phyloP scores from a whole-genome alignment of 1,284 basidiomycete genomes.

The Spongispora temasekensis region DNA sequence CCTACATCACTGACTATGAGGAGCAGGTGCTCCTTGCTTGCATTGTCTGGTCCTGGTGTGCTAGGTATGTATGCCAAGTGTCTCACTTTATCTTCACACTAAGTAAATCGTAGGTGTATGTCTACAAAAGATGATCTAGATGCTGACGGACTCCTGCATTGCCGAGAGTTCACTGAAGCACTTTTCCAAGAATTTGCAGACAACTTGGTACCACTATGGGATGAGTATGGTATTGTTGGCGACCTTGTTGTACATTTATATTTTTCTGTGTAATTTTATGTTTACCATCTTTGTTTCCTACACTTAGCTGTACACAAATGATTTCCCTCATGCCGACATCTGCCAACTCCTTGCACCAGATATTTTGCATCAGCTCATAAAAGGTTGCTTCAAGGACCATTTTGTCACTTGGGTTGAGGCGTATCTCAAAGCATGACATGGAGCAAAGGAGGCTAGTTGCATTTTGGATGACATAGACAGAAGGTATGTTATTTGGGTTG shows the following conservation, averaged over 20 bases:
- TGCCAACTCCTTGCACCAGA: background rate
- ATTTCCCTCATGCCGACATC: constrained; percentile 2
- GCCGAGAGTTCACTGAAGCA: background rate
- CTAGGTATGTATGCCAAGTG: background rate
- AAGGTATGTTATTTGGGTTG: no score
- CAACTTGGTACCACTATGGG: background rate
- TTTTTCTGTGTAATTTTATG: background rate
- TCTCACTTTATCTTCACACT: background rate
- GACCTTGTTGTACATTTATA: background rate
- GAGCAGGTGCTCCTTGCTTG: constrained; percentile 6
- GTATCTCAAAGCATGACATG: background rate
- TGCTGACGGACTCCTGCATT: background rate
- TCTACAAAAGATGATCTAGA: background rate
- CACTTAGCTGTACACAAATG: constrained; percentile 6
- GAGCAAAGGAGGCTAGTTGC: background rate
- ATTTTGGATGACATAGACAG: background rate
- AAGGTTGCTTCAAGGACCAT: constrained; percentile 7
- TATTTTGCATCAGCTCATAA: constrained; percentile 6
- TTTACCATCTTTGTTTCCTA: background rate
- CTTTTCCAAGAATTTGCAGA: background rate
- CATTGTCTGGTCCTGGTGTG: constrained; percentile 3
- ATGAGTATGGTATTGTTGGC: background rate
- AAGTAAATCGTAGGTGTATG: background rate
- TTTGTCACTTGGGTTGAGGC: background rate
- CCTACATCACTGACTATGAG: constrained; percentile 6